Conservation (phyloP, 352 stramenopile species). For the Phytophthora chlamydospora region DNA sequence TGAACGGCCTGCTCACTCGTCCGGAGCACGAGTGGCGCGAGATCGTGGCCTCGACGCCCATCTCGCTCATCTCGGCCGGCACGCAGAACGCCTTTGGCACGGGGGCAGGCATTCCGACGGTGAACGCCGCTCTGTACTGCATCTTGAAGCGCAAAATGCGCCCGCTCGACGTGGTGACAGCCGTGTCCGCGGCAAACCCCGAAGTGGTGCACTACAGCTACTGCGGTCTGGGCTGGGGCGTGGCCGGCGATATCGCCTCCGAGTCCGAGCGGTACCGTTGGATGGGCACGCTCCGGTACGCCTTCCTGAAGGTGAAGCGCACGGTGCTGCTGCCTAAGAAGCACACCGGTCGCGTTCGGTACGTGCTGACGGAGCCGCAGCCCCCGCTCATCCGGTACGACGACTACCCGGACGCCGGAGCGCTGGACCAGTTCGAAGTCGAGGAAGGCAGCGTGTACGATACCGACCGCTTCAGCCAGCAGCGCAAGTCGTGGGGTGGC, state of each 20-base stretch:
- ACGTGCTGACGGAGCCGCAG: conserved; percentile 71
- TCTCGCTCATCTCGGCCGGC: conserved; percentile 82
- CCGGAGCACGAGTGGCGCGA: conserved; percentile 83
- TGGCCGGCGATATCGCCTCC: conserved; percentile 74
- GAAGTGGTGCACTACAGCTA: conserved; percentile 83
- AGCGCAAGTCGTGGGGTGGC: conserved; percentile 74
- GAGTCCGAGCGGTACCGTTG: conserved; percentile 85
- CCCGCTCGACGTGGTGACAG: conserved; percentile 79
- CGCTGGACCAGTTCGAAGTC: conserved; percentile 83
- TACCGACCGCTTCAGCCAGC: conserved; percentile 48
- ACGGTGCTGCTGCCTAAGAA: conserved; percentile 62
- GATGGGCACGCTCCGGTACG: conserved; percentile 76
- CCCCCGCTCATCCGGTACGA: conserved; percentile 70
- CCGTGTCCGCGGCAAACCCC: conserved; percentile 55
- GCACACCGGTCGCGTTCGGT: conserved; percentile 69
- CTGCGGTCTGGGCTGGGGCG: conserved; percentile 80
- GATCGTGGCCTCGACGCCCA: conserved; percentile 79
- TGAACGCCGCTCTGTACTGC: conserved; percentile 74
- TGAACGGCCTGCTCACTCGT: conserved; percentile 77
- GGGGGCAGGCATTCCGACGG: conserved; percentile 72
- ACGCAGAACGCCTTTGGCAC: conserved; percentile 85
- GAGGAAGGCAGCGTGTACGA: conserved; percentile 86
- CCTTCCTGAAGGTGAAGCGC: conserved; percentile 82
- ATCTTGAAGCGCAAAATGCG: conserved; percentile 88
- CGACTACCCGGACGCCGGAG: conserved; percentile 76